These are phyloP conservation scores for Symbiodinium natans DNA, from an alignment of 73 alveolate species.

Conservation along the genomic window DNA sequence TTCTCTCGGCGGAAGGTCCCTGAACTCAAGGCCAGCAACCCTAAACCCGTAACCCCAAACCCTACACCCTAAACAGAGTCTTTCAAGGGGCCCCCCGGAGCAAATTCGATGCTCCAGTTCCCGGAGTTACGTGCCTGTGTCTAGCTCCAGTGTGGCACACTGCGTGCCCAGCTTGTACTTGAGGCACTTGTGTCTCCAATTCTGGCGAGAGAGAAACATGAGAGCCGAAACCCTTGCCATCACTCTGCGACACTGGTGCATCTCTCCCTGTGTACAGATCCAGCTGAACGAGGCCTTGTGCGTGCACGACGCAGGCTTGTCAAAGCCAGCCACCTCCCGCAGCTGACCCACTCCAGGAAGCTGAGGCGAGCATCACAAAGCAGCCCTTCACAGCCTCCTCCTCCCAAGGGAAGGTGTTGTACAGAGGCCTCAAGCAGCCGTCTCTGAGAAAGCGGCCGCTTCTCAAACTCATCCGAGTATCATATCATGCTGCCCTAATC, in stretches of 20 bases:
- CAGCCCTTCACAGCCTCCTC: constrained; percentile 48
- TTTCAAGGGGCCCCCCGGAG: no score
- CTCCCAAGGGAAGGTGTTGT: constrained; percentile 88
- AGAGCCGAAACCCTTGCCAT: no score
- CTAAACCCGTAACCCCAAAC: no score
- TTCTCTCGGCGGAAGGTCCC: not conserved
- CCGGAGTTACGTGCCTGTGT: no score
- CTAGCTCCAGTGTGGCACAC: constrained; percentile 83
- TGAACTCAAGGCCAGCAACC: not conserved
- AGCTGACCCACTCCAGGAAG: not conserved
- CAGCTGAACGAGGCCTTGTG: constrained; percentile 35
- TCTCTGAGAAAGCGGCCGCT: no score
- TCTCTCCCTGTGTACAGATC: no score
- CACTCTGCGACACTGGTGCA: no score
- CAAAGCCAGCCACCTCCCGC: constrained; percentile 46
- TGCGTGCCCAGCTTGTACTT: constrained; percentile 86
- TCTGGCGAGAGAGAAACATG: constrained; percentile 11
- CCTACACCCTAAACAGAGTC: no score
- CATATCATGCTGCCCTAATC: no score
- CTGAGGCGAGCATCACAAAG: no score
- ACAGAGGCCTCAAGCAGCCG: constrained; percentile 79
- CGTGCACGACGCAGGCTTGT: constrained; percentile 76
- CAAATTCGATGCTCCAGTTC: no score
- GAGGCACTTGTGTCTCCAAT: constrained; percentile 77
- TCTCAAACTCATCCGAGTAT: no score